Conservation (phyloP, 2,329 filamentous ascomycete species). For the Trichoderma atrobrunneum region DNA sequence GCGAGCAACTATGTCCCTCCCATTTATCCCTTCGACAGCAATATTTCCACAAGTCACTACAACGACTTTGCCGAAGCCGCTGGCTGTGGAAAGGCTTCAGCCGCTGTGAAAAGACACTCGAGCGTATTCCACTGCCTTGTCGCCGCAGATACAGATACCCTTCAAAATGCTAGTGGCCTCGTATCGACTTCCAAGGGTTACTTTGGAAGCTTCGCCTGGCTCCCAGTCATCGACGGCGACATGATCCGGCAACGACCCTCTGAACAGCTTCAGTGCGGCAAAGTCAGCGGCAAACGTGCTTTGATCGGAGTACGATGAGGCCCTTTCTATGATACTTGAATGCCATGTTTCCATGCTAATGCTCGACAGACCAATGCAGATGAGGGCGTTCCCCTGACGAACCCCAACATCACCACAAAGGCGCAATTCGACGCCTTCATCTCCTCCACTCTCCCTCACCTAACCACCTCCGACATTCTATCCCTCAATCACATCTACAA, state of each 20-base stretch:
- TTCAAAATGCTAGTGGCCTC: constrained; percentile 36
- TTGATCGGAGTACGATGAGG: constrained; percentile 29
- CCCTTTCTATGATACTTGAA: background rate
- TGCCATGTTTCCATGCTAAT: background rate
- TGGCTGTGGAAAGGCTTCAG: constrained; percentile 28
- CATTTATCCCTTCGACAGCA: constrained; percentile 44
- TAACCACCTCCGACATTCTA: constrained; percentile 32
- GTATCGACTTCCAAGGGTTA: constrained; percentile 29
- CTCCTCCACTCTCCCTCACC: constrained; percentile 32
- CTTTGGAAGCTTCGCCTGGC: constrained; percentile 35
- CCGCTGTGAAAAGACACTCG: constrained; percentile 15
- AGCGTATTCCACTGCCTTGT: constrained; percentile 37
- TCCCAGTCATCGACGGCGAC: constrained; percentile 37
- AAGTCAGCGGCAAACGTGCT: constrained; percentile 34
- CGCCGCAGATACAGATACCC: constrained; percentile 30
- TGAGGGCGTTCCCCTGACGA: constrained; percentile 38
- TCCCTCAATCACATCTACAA: constrained; percentile 33
- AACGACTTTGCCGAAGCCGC: constrained; percentile 33
- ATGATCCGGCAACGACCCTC: constrained; percentile 33
- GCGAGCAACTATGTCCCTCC: constrained; percentile 51
- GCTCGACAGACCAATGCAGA: constrained; percentile 35
- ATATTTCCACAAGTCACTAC: constrained; percentile 32
- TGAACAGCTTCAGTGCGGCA: constrained; percentile 29
- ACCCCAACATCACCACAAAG: constrained; percentile 34
- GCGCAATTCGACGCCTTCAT: constrained; percentile 33